phyloP scores from a whole-genome alignment of 2,329 filamentous ascomycete species.

The Kalmusia sp. region DNA sequence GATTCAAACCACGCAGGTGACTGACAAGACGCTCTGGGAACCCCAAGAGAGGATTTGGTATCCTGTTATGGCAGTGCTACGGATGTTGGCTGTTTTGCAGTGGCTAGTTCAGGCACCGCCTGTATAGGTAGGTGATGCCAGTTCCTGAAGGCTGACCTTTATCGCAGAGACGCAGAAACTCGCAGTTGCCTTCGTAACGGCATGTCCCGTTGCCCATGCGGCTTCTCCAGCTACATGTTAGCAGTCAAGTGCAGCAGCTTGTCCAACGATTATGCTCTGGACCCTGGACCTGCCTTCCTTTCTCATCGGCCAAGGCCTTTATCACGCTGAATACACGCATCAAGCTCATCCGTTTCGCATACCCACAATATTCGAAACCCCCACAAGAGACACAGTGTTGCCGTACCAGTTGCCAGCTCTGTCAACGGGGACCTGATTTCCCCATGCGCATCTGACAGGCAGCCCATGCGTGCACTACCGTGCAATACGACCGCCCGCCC shows the following conservation, averaged over 20 bases:
- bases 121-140: not conserved
- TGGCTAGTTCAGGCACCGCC: not conserved
- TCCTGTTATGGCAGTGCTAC: slow-evolving; percentile 1
- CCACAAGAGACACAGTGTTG: too few species aligned
- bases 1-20: slow-evolving; percentile 2
- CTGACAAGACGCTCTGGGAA: not conserved
- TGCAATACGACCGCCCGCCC: slow-evolving; percentile 5
- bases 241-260: too few species aligned
- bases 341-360: too few species aligned
- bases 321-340: not conserved
- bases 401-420: too few species aligned
- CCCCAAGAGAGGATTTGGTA: slow-evolving; percentile 6
- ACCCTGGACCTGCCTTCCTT: not conserved
- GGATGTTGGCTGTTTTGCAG: slow-evolving; percentile 4
- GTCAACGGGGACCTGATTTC: slow-evolving; percentile 11
- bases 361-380: too few species aligned
- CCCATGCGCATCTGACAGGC: slow-evolving; percentile 6
- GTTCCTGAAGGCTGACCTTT: slow-evolving; percentile 4
- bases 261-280: too few species aligned
- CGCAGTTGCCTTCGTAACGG: too few species aligned
- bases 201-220: too few species aligned
- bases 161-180: not conserved
- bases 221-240: too few species aligned
- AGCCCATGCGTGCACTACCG: not conserved
- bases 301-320: not conserved